These are phyloP conservation scores for Bruguiera parviflora DNA, from an alignment of 345 rosid species.

Conservation along the genomic window DNA sequence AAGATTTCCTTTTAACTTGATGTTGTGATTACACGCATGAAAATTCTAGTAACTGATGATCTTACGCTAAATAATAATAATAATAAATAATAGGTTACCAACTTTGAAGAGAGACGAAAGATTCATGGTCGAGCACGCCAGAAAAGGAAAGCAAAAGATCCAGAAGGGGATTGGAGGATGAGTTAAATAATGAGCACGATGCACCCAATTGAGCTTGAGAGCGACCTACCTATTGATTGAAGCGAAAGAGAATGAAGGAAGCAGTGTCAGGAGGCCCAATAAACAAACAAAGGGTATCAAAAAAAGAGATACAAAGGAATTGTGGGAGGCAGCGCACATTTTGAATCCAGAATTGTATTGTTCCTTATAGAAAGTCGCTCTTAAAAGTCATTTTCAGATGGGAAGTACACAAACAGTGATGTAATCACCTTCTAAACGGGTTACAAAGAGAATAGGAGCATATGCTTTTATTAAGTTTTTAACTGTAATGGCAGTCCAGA, in stretches of 20 bases:
- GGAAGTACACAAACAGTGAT: too few species aligned
- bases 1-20: not conserved
- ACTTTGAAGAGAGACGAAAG: not conserved
- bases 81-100: not conserved
- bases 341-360: not conserved
- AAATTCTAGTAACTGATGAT: not conserved
- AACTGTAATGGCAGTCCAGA: too few species aligned
- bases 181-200: not conserved
- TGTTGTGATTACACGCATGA: not conserved
- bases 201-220: conserved; percentile 3
- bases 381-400: not conserved
- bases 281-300: not conserved
- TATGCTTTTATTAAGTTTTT: too few species aligned
- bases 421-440: too few species aligned
- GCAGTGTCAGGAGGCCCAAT: not conserved
- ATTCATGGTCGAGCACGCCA: not conserved
- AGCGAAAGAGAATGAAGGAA: not conserved
- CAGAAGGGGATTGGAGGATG: not conserved
- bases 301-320: not conserved
- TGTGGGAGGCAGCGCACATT: not conserved
- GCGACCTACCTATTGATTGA: not conserved
- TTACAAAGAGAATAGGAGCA: too few species aligned
- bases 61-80: too few species aligned
- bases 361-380: conserved; percentile 5
- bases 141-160: conserved; percentile 1